phyloP scores from a whole-genome alignment of 2,329 filamentous ascomycete species.

The Colletotrichum truncatum region DNA sequence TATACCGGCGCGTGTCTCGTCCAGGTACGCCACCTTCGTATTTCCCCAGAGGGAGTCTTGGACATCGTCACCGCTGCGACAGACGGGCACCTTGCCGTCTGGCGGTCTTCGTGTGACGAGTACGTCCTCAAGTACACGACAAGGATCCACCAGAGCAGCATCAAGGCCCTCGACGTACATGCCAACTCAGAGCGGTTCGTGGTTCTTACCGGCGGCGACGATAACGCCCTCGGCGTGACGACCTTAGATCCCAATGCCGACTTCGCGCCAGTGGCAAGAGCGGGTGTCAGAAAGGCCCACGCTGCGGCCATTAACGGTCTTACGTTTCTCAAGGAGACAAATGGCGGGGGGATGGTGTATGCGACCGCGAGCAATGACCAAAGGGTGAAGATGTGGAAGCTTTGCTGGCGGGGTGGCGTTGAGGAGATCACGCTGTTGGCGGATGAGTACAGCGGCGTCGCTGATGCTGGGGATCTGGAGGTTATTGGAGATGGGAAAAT shows the following conservation, averaged over 20 bases:
- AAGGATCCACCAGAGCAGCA: slow-evolving; percentile 80
- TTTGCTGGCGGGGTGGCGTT: slow-evolving; percentile 35
- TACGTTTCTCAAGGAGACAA: slow-evolving; percentile 41
- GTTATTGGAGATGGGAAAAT: slow-evolving; percentile 42
- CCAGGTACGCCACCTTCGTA: slow-evolving; percentile 60
- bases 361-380: slow-evolving; percentile 69
- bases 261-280: slow-evolving; percentile 35
- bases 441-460: slow-evolving; percentile 66
- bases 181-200: slow-evolving; percentile 49
- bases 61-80: slow-evolving; percentile 77
- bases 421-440: slow-evolving; percentile 50
- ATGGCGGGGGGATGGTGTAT: slow-evolving; percentile 25
- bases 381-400: slow-evolving; percentile 63
- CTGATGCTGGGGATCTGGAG: slow-evolving; percentile 65
- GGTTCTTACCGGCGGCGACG: slow-evolving; percentile 84
- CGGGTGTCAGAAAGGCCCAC: slow-evolving; percentile 66
- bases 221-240: slow-evolving; percentile 78
- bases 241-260: slow-evolving; percentile 40
- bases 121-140: slow-evolving; percentile 42
- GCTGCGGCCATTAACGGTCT: slow-evolving; percentile 76
- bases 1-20: slow-evolving; percentile 83
- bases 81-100: slow-evolving; percentile 79
- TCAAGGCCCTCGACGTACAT: slow-evolving; percentile 71
- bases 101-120: slow-evolving; percentile 43
- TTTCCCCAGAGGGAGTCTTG: slow-evolving; percentile 35